Conservation (phyloP, 2,329 filamentous ascomycete genomes). For the Aspergillus caelatus region DNA sequence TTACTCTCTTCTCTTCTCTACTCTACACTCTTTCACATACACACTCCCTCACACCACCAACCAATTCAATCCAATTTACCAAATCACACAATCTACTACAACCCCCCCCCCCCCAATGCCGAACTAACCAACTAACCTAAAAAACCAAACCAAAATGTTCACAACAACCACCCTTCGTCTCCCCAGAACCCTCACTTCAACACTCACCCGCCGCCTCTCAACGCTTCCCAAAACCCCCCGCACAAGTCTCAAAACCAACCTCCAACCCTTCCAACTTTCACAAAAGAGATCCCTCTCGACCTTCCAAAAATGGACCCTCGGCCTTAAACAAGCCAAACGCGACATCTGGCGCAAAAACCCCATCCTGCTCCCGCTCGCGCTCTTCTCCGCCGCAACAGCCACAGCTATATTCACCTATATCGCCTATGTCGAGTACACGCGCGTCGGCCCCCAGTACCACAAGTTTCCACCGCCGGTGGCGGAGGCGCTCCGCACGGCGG, state of each 20-base stretch:
- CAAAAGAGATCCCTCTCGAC: conserved; percentile 19
- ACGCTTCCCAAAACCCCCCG: neutral
- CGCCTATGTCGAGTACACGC: conserved; percentile 47
- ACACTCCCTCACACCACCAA: neutral
- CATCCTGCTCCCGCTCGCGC: conserved; percentile 44
- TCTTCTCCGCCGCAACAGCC: conserved; percentile 41
- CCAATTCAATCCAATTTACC: neutral
- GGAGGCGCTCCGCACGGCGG: conserved; percentile 72
- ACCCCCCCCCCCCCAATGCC: neutral
- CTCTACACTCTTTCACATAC: neutral
- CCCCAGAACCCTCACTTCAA: neutral
- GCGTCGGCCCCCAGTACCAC: conserved; percentile 44
- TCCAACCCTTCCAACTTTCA: conserved; percentile 4
- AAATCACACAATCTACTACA: too few species aligned
- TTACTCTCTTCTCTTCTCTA: neutral
- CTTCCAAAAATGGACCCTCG: conserved; percentile 34
- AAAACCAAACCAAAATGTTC: neutral
- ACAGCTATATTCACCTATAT: conserved; percentile 42
- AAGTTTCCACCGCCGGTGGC: conserved; percentile 50
- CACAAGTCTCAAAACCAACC: conserved; percentile 4
- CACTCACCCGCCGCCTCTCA: neutral
- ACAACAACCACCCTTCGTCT: neutral
- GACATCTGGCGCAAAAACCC: conserved; percentile 49
- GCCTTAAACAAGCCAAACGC: conserved; percentile 39
- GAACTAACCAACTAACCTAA: neutral